A percentile compares a stretch with the other conserved stretches of the same genome.
phyloP scores from a whole-genome alignment of 495 filamentous ascomycete genomes.

The Penicillium alfredii region DNA sequence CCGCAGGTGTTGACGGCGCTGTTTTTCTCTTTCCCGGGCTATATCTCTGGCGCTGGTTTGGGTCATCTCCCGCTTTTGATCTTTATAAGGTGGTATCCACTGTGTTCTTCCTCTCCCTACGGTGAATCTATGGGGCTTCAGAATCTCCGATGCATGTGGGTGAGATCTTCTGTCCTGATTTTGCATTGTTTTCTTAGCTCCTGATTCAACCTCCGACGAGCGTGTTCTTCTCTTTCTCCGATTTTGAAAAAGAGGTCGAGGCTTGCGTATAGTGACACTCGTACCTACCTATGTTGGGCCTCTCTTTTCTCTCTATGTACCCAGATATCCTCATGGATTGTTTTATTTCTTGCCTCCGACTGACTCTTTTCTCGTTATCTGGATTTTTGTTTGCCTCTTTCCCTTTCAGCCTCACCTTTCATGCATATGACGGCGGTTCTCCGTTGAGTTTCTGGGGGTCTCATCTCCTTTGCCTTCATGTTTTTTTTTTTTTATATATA shows the following conservation, averaged over 20 bases:
- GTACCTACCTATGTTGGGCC: background rate
- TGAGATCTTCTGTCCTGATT: background rate
- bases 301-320: background rate
- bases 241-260: conserved; percentile 10
- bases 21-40: conserved; percentile 15
- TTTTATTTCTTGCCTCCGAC: conserved; percentile 6
- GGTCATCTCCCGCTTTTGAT: conserved; percentile 17
- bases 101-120: conserved; percentile 2
- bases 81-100: conserved; percentile 10
- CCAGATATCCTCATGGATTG: conserved; percentile 4
- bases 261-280: background rate
- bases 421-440: conserved; percentile 23
- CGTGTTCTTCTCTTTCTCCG: conserved; percentile 1
- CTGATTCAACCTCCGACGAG: conserved; percentile 8
- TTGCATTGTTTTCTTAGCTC: background rate
- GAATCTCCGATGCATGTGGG: conserved; percentile 1
- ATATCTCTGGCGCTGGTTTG: conserved; percentile 31
- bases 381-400: too few species aligned
- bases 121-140: background rate
- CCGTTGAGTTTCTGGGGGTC: conserved; percentile 1
- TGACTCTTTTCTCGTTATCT: conserved; percentile 3
- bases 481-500: conserved; percentile 13
- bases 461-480: conserved; percentile 1
- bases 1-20: conserved; percentile 34
- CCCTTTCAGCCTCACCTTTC: conserved; percentile 8